These are phyloP conservation scores for Alternaria solani DNA, from an alignment of 2,329 filamentous ascomycete species.

Conservation along the genomic window DNA sequence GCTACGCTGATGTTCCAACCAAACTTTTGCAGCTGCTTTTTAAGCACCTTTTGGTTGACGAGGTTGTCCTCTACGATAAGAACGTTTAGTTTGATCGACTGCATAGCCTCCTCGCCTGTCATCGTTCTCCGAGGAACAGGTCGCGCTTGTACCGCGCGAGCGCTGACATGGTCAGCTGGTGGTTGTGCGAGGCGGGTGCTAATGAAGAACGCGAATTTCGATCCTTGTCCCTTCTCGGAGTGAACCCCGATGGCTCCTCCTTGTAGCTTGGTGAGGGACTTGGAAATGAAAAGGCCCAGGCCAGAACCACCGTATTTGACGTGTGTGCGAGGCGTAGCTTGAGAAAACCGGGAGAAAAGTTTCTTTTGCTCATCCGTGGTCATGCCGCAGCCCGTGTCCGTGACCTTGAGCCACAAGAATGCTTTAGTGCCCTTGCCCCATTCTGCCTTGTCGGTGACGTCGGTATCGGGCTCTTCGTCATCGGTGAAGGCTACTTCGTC, in stretches of 20 bases:
- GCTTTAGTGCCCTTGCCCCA: slow-evolving; percentile 47
- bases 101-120: slow-evolving; percentile 35
- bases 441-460: slow-evolving; percentile 24
- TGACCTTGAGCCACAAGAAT: slow-evolving; percentile 48
- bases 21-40: slow-evolving; percentile 49
- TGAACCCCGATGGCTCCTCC: slow-evolving; percentile 55
- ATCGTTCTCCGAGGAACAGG: slow-evolving; percentile 16
- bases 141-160: slow-evolving; percentile 5
- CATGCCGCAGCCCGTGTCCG: slow-evolving; percentile 53
- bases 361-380: slow-evolving; percentile 47
- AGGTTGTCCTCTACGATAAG: slow-evolving; percentile 52
- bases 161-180: slow-evolving; percentile 12
- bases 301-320: slow-evolving; percentile 54
- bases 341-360: slow-evolving; percentile 42
- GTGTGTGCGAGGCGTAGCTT: slow-evolving; percentile 43
- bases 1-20: slow-evolving; percentile 50
- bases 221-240: slow-evolving; percentile 44
- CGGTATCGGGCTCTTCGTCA: slow-evolving; percentile 1
- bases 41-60: slow-evolving; percentile 53
- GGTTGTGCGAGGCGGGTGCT: slow-evolving; percentile 29
- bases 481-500: slow-evolving; percentile 28
- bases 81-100: slow-evolving; percentile 29
- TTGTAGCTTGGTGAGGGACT: slow-evolving; percentile 40
- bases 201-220: slow-evolving; percentile 55
- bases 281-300: slow-evolving; percentile 55